These are phyloP conservation scores for Aegilops speltoides DNA, from an alignment of 176 grass and related monocot species.

Conservation along the genomic window DNA sequence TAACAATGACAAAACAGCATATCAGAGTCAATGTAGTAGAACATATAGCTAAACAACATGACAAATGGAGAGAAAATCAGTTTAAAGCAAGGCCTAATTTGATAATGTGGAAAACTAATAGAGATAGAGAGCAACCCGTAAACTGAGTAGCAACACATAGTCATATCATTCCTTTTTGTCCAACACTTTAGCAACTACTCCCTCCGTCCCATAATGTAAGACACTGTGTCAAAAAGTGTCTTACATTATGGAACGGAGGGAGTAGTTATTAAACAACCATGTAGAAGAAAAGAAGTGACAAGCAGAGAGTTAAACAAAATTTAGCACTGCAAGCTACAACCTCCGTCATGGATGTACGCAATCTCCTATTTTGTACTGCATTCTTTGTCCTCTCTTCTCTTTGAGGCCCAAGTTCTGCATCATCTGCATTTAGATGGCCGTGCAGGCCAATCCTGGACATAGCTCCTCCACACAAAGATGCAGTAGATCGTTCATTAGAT, in stretches of 20 bases:
- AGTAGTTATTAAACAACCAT: conserved; percentile 8
- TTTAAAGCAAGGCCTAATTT: conserved; percentile 7
- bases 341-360: conserved; percentile 63
- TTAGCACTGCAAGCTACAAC: conserved; percentile 39
- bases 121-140: background rate
- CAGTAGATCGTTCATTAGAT: conserved; percentile 50
- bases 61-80: background rate
- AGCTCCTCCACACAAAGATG: conserved; percentile 45
- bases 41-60: conserved; percentile 1
- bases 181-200: background rate
- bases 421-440: conserved; percentile 56
- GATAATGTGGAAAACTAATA: conserved; percentile 6
- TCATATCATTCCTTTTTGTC: background rate
- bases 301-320: background rate
- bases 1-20: conserved; percentile 24
- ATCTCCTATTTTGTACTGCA: conserved; percentile 59
- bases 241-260: too few species aligned
- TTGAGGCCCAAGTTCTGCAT: conserved; percentile 55
- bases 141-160: background rate
- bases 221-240: too few species aligned
- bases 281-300: conserved; percentile 17
- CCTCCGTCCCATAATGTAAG: too few species aligned
- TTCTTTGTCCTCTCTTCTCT: conserved; percentile 75
- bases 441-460: conserved; percentile 44
- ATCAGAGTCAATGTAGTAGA: background rate